Evolutionary conservation across 805 yeast genomes (phyloP).

Genomic region (Wickerhamomyces bisporus): DNA sequence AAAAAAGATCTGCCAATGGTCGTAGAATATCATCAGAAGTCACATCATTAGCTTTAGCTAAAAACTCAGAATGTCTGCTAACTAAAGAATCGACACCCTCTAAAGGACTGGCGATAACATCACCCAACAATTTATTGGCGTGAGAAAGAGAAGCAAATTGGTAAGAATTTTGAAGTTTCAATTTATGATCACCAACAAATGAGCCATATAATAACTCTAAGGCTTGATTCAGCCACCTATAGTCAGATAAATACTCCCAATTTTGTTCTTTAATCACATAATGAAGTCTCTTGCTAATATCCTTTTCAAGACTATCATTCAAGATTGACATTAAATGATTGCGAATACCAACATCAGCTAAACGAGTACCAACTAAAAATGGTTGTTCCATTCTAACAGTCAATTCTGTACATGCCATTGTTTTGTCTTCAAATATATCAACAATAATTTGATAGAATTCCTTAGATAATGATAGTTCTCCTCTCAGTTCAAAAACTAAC

Average conservation of each 20-base stretch:
- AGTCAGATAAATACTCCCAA: slow-evolving; percentile 94
- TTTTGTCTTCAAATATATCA: slow-evolving; percentile 78
- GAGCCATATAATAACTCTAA: slow-evolving; percentile 80
- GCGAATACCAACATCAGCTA: slow-evolving; percentile 70
- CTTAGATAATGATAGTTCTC: slow-evolving; percentile 71
- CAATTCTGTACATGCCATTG: slow-evolving; percentile 76
- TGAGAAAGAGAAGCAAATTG: slow-evolving; percentile 48
- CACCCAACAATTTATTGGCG: slow-evolving; percentile 26
- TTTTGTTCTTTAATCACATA: slow-evolving; percentile 93
- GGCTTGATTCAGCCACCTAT: slow-evolving; percentile 93
- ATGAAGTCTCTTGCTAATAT: slow-evolving; percentile 70
- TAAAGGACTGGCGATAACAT: slow-evolving; percentile 15
- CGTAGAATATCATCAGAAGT: slow-evolving; percentile 55
- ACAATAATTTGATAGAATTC: slow-evolving; percentile 83
- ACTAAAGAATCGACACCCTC: slow-evolving; percentile 27
- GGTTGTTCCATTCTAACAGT: slow-evolving; percentile 96
- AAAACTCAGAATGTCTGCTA: slow-evolving; percentile 29
- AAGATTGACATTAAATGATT: slow-evolving; percentile 74
- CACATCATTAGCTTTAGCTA: slow-evolving; percentile 26
- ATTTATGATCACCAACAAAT: slow-evolving; percentile 44
- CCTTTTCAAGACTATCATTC: slow-evolving; percentile 71
- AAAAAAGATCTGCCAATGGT: slow-evolving; percentile 77
- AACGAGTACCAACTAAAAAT: slow-evolving; percentile 86
- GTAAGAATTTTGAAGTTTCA: slow-evolving; percentile 46
- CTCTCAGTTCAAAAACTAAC: slow-evolving; percentile 87